phyloP scores from a whole-genome alignment of 257 asterid species.

The Handroanthus guayacan region DNA sequence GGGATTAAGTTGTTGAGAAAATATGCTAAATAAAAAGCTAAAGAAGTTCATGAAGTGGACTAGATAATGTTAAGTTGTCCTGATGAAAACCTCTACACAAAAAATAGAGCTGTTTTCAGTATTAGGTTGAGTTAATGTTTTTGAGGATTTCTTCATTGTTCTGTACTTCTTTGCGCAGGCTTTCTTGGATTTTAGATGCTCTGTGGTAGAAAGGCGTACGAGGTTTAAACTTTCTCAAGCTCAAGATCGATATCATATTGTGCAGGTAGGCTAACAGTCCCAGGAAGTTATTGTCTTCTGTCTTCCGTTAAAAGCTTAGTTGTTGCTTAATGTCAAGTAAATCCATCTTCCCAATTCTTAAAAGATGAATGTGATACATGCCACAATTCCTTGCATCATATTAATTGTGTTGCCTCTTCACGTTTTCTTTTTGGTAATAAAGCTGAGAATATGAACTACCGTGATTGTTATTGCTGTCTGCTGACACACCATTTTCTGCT shows the following conservation, averaged over 20 bases:
- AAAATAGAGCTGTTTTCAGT: constrained; percentile 3
- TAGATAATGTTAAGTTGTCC: constrained; percentile 29
- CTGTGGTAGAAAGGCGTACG: constrained; percentile 94
- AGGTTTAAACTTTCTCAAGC: constrained; percentile 83
- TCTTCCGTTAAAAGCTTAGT: neutral
- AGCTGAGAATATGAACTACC: constrained; percentile 14
- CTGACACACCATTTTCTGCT: too few species aligned
- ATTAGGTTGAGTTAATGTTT: constrained; percentile 20
- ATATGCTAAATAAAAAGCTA: neutral
- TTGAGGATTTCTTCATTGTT: constrained; percentile 19
- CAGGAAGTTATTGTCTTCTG: constrained; percentile 21
- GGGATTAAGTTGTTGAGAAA: constrained; percentile 22
- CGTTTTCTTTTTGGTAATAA: constrained; percentile 17
- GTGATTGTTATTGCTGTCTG: constrained; percentile 28
- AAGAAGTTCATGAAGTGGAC: constrained; percentile 18
- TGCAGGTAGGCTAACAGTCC: constrained; percentile 67
- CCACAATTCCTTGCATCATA: constrained; percentile 18
- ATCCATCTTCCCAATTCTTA: constrained; percentile 12
- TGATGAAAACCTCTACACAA: constrained; percentile 15
- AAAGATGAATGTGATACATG: neutral
- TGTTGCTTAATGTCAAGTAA: constrained; percentile 26
- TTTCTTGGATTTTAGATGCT: constrained; percentile 90
- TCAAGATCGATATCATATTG: constrained; percentile 86
- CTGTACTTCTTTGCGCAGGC: constrained; percentile 60
- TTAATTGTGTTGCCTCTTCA: constrained; percentile 12